Evolutionary conservation across 176 grass and related monocot genomes (phyloP).

Genomic region (Phragmites australis): DNA sequence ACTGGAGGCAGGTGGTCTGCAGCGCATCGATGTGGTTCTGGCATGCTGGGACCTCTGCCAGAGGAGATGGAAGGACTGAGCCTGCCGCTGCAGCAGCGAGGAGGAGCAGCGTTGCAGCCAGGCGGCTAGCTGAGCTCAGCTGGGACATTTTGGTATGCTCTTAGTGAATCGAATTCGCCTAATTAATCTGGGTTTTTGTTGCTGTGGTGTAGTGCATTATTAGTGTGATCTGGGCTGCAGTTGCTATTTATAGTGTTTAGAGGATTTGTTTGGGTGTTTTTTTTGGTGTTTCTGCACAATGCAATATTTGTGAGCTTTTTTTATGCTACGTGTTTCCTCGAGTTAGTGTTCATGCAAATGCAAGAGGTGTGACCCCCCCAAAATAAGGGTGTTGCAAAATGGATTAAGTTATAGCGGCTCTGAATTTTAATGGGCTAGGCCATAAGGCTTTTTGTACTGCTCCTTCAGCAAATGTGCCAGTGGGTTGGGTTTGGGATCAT

Average conservation of each 20-base stretch:
- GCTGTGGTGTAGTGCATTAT: neutral
- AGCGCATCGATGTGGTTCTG: slow-evolving; percentile 8
- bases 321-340: neutral
- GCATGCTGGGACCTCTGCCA: neutral
- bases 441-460: too few relatives aligned
- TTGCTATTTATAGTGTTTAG: slow-evolving; percentile 22
- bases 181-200: neutral
- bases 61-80: neutral
- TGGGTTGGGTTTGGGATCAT: too few relatives aligned
- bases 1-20: slow-evolving; percentile 22
- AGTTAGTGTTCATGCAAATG: neutral
- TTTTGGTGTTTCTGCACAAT: neutral
- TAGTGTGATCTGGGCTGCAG: neutral
- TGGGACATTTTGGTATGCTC: slow-evolving; percentile 7
- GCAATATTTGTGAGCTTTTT: slow-evolving; percentile 22
- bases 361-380: neutral
- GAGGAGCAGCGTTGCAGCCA: slow-evolving; percentile 6
- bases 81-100: neutral
- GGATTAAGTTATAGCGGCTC: too few relatives aligned
- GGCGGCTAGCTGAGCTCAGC: slow-evolving; percentile 2
- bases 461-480: too few relatives aligned
- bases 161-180: neutral
- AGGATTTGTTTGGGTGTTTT: neutral
- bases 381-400: neutral
- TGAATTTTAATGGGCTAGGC: too few relatives aligned